Evolutionary conservation across 495 filamentous ascomycete species (phyloP).

Genomic region (Penicillium paradoxum): DNA sequence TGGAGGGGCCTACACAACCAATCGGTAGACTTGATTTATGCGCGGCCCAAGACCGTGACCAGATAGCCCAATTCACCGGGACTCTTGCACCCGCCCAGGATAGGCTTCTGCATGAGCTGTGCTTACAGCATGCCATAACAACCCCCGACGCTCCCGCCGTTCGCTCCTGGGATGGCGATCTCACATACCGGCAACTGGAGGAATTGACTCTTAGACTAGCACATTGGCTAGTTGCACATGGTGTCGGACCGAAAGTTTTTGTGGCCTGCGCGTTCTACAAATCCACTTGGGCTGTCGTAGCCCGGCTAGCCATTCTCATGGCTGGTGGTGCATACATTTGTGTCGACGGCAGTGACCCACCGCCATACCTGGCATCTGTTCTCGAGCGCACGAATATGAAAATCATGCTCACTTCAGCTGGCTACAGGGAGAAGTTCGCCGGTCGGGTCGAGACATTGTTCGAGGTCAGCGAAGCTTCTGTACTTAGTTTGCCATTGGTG

Average conservation of each 20-base stretch:
- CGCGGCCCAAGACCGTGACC: conserved; percentile 4
- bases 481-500: neutral
- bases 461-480: conserved; percentile 11
- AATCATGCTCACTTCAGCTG: conserved; percentile 16
- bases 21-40: conserved; percentile 13
- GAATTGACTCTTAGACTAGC: conserved; percentile 18
- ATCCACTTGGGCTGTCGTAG: conserved; percentile 29
- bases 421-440: conserved; percentile 8
- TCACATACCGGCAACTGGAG: conserved; percentile 31
- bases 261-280: conserved; percentile 30
- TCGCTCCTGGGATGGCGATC: conserved; percentile 28
- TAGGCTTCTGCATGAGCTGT: conserved; percentile 14
- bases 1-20: conserved; percentile 1
- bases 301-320: conserved; percentile 28
- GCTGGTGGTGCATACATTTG: conserved; percentile 45
- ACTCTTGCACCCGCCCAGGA: conserved; percentile 9
- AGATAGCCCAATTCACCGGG: conserved; percentile 9
- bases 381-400: conserved; percentile 13
- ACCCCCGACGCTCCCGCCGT: conserved; percentile 17
- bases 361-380: conserved; percentile 15
- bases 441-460: conserved; percentile 5
- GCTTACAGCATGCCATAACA: conserved; percentile 7
- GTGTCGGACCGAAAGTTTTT: conserved; percentile 20
- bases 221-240: conserved; percentile 18
- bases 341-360: conserved; percentile 48